These are phyloP conservation scores for Moringa oleifera DNA, from an alignment of 345 rosid species.

Conservation along the genomic window DNA sequence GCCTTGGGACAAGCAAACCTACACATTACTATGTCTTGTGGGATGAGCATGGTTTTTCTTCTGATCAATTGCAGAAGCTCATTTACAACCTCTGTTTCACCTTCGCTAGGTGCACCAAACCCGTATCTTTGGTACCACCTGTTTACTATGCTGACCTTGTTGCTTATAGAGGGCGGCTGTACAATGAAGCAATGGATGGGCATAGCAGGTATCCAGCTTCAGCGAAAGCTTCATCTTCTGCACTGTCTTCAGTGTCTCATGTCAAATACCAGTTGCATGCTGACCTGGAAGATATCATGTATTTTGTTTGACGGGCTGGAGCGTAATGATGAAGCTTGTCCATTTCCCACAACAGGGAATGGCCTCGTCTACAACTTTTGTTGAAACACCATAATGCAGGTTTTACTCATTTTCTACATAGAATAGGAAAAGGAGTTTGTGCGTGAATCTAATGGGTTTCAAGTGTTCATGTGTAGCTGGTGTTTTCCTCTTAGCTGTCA, in stretches of 20 bases:
- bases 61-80: conserved; percentile 65
- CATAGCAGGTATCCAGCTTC: too few species aligned
- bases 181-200: conserved; percentile 51
- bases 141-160: conserved; percentile 81
- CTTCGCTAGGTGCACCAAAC: conserved; percentile 81
- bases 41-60: conserved; percentile 63
- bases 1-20: conserved; percentile 84
- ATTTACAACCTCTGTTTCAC: conserved; percentile 81
- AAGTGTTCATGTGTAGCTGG: conserved; percentile 5
- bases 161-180: conserved; percentile 69
- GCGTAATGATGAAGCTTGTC: neutral
- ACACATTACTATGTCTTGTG: conserved; percentile 71
- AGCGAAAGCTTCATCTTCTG: conserved; percentile 45
- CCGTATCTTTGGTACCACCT: conserved; percentile 78
- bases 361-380: conserved; percentile 1
- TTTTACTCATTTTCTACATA: conserved; percentile 31
- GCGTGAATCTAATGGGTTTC: conserved; percentile 61
- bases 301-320: conserved; percentile 46
- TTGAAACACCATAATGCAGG: conserved; percentile 30
- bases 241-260: conserved; percentile 35
- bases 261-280: conserved; percentile 49
- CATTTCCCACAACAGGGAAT: conserved; percentile 2
- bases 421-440: conserved; percentile 46
- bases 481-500: too few species aligned
- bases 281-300: conserved; percentile 63